phyloP scores from a whole-genome alignment of 805 yeast species.

The Candida insectorum region DNA sequence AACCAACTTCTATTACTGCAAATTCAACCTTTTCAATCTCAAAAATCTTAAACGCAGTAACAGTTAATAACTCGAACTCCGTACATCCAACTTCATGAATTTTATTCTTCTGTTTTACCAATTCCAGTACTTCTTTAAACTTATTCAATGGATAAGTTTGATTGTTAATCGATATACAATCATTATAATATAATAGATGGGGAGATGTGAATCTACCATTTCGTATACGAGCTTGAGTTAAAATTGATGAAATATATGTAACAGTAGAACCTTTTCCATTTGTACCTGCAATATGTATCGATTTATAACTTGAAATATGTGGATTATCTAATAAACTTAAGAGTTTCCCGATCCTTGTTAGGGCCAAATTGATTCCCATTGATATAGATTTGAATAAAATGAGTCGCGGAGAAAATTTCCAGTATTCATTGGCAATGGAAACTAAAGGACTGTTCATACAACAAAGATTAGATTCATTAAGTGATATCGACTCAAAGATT shows the following conservation, averaged over 20 bases:
- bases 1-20: slow-evolving; percentile 90
- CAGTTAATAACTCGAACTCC: slow-evolving; percentile 84
- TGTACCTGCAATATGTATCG: slow-evolving; percentile 94
- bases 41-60: slow-evolving; percentile 80
- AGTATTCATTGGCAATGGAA: too few relatives aligned
- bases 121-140: slow-evolving; percentile 44
- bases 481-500: slow-evolving; percentile 49
- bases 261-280: slow-evolving; percentile 96
- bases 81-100: slow-evolving; percentile 59
- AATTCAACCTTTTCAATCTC: slow-evolving; percentile 54
- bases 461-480: slow-evolving; percentile 49
- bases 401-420: too few relatives aligned
- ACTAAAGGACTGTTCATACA: slow-evolving; percentile 34
- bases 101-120: slow-evolving; percentile 41
- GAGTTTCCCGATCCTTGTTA: slow-evolving; percentile 29
- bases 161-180: slow-evolving; percentile 69
- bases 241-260: slow-evolving; percentile 68
- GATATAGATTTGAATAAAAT: too few relatives aligned
- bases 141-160: slow-evolving; percentile 44
- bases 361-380: slow-evolving; percentile 40
- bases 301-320: slow-evolving; percentile 50
- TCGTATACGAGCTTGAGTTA: slow-evolving; percentile 44
- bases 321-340: slow-evolving; percentile 61
- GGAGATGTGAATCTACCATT: slow-evolving; percentile 91
- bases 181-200: slow-evolving; percentile 69